Conservation (phyloP, 1,284 basidiomycete species). For the Lignosus rhinocerotis region DNA sequence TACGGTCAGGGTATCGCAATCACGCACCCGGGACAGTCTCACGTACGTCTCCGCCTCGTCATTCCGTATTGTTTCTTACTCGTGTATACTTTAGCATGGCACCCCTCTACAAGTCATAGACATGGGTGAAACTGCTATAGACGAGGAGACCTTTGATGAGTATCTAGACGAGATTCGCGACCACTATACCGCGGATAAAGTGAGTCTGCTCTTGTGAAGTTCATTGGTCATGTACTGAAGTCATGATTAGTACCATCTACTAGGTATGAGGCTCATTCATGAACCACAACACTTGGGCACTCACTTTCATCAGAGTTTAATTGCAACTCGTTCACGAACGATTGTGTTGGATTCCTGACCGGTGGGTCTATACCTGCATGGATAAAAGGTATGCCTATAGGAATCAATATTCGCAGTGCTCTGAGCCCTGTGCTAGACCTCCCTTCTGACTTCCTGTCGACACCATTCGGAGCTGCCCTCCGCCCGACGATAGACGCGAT, state of each 20-base stretch:
- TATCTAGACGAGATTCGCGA: conserved; percentile 75
- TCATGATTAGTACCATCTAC: conserved; percentile 76
- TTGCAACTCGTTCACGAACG: conserved; percentile 91
- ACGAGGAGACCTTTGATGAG: conserved; percentile 82
- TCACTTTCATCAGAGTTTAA: conserved; percentile 63
- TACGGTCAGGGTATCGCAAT: conserved; percentile 85
- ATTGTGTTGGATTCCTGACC: conserved; percentile 82
- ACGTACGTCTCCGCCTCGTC: conserved; percentile 52
- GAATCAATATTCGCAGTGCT: neutral
- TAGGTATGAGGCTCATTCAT: conserved; percentile 51
- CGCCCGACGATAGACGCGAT: conserved; percentile 88
- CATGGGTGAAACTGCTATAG: conserved; percentile 82
- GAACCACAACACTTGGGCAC: neutral
- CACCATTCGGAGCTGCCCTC: conserved; percentile 85
- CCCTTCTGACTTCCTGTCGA: conserved; percentile 86
- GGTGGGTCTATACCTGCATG: conserved; percentile 77
- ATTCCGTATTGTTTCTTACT: neutral
- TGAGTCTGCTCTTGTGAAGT: conserved; percentile 33
- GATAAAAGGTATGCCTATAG: conserved; percentile 60
- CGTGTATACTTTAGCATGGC: conserved; percentile 56
- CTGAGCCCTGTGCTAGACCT: conserved; percentile 54
- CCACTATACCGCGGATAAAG: conserved; percentile 86
- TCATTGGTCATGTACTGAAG: neutral
- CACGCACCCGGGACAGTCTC: conserved; percentile 71
- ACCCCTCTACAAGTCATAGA: conserved; percentile 74